A percentile compares a stretch with the other conserved stretches of the same genome.
Evolutionary conservation across 495 filamentous ascomycete genomes (phyloP).

Genomic region (Xylaria nigripes): DNA sequence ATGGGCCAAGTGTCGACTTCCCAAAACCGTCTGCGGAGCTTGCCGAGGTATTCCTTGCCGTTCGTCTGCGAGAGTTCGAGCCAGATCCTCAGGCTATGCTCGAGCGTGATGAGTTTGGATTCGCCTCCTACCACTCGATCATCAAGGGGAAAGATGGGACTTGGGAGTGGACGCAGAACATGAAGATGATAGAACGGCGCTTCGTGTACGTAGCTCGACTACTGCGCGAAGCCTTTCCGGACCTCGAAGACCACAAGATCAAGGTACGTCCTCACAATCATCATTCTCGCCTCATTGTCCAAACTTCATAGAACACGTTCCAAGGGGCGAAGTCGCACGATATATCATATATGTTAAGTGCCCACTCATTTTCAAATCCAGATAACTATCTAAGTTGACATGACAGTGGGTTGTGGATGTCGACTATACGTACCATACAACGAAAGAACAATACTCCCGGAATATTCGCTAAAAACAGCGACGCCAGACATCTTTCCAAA

Average conservation of each 20-base stretch:
- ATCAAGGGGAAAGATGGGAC: background rate
- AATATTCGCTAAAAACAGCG: background rate
- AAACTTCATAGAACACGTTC: background rate
- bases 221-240: conserved; percentile 8
- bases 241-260: background rate
- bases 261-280: background rate
- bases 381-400: background rate
- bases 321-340: no score
- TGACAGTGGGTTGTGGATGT: conserved; percentile 10
- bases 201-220: conserved; percentile 7
- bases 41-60: conserved; percentile 1
- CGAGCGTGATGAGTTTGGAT: conserved; percentile 7
- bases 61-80: background rate
- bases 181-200: conserved; percentile 10
- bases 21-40: conserved; percentile 6
- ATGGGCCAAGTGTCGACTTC: conserved; percentile 7
- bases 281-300: background rate
- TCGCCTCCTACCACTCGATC: conserved; percentile 5
- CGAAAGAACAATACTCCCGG: conserved; percentile 4
- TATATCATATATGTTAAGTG: no score
- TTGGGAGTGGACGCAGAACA: conserved; percentile 12
- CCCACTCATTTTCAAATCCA: no score
- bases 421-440: conserved; percentile 9
- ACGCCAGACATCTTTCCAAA: background rate
- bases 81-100: background rate